These are phyloP conservation scores for Vachellia pachyceras DNA, from an alignment of 306 rosid genomes.

Conservation along the genomic window DNA sequence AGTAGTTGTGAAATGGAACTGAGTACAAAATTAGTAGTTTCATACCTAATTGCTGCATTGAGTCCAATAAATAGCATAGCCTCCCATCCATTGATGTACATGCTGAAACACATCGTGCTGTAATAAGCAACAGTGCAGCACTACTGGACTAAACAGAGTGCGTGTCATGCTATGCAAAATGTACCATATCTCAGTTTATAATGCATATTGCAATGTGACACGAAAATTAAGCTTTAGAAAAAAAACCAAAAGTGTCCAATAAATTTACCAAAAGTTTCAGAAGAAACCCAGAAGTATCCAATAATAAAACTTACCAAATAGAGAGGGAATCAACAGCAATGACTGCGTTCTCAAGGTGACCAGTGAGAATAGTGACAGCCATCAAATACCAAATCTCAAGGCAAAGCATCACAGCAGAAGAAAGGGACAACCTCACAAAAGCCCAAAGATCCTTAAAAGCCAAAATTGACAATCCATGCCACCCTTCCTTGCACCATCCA, in stretches of 20 bases:
- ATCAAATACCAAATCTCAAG: conserved; percentile 63
- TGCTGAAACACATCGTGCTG: conserved; percentile 42
- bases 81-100: conserved; percentile 62
- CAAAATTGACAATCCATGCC: conserved; percentile 54
- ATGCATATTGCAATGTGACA: background rate
- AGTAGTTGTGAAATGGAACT: background rate
- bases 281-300: background rate
- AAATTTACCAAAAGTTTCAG: no score
- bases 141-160: background rate
- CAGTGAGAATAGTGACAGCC: conserved; percentile 53
- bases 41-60: conserved; percentile 66
- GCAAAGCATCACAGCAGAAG: conserved; percentile 63
- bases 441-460: conserved; percentile 59
- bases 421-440: conserved; percentile 53
- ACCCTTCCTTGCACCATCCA: conserved; percentile 61
- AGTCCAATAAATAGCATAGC: conserved; percentile 63
- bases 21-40: background rate
- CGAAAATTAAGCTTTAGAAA: background rate
- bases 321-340: conserved; percentile 4
- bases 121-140: background rate
- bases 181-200: background rate
- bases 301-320: background rate
- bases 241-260: background rate
- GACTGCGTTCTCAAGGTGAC: conserved; percentile 52
- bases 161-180: background rate